These are phyloP conservation scores for Diaporthe batatas DNA, from an alignment of 2,329 filamentous ascomycete species.

Conservation along the genomic window DNA sequence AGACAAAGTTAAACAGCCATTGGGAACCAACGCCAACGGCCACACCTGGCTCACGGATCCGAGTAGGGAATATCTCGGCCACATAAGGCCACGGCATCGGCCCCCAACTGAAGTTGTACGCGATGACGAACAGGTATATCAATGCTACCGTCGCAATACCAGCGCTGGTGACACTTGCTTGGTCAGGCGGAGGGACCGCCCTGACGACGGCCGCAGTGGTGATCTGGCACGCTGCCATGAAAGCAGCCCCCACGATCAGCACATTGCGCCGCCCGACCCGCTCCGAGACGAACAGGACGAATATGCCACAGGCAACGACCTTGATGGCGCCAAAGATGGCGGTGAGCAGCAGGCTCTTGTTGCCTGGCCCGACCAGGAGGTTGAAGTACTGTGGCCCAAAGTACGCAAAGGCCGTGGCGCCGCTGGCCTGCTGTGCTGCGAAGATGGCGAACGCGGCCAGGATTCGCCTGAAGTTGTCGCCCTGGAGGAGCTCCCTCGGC, in stretches of 20 bases:
- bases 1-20: conserved; percentile 65
- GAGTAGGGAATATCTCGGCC: conserved; percentile 62
- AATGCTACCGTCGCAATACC: conserved; percentile 65
- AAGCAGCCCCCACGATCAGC: conserved; percentile 57
- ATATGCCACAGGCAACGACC: conserved; percentile 62
- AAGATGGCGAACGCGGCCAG: conserved; percentile 61
- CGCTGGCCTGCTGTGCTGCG: conserved; percentile 65
- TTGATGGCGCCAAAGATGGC: conserved; percentile 68
- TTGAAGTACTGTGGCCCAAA: conserved; percentile 69
- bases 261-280: conserved; percentile 58
- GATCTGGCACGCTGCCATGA: conserved; percentile 61
- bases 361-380: conserved; percentile 60
- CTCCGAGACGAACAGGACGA: conserved; percentile 67
- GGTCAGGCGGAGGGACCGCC: conserved; percentile 49
- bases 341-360: conserved; percentile 61
- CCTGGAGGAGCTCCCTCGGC: conserved; percentile 58
- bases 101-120: conserved; percentile 65
- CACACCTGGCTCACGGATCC: conserved; percentile 62
- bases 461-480: conserved; percentile 59
- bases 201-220: conserved; percentile 60
- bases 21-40: conserved; percentile 60
- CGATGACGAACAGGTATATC: conserved; percentile 68
- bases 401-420: conserved; percentile 67
- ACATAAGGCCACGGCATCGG: conserved; percentile 65
- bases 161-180: conserved; percentile 52